These are phyloP conservation scores for Backusella tarrabulga DNA, from an alignment of 192 early-diverging fungal genomes.

Conservation along the genomic window DNA sequence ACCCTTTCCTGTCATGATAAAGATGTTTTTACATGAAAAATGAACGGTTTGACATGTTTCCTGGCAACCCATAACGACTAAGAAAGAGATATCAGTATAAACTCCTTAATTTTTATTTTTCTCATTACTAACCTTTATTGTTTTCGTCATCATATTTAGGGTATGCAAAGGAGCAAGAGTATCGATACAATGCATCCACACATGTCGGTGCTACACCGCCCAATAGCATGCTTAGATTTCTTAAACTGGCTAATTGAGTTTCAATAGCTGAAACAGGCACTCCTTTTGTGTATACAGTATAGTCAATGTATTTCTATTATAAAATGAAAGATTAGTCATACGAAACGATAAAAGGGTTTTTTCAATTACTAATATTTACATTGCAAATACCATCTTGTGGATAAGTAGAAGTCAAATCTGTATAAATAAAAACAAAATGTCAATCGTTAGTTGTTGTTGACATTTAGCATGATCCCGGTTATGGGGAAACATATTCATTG, in stretches of 20 bases:
- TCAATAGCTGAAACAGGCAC: neutral
- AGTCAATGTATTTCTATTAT: neutral
- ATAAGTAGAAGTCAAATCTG: neutral
- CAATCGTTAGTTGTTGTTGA: neutral
- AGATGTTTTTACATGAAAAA: neutral
- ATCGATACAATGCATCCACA: slow-evolving; percentile 26
- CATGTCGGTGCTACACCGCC: slow-evolving; percentile 13
- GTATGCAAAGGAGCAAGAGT: slow-evolving; percentile 33
- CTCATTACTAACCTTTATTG: neutral
- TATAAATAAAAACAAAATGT: neutral
- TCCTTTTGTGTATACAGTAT: neutral
- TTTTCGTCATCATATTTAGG: slow-evolving; percentile 23
- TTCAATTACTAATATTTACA: neutral
- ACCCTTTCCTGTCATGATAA: slow-evolving; percentile 2
- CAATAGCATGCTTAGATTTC: neutral
- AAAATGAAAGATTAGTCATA: neutral
- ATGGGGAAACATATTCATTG: neutral
- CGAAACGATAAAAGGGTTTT: neutral
- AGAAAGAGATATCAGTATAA: neutral
- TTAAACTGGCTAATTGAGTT: slow-evolving; percentile 4
- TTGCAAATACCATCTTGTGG: neutral
- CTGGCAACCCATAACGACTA: neutral
- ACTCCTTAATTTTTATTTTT: neutral
- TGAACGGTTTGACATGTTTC: neutral
- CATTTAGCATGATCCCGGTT: neutral